Conservation (phyloP, 805 yeast genomes). For the Ogataea nitratoaversa region DNA sequence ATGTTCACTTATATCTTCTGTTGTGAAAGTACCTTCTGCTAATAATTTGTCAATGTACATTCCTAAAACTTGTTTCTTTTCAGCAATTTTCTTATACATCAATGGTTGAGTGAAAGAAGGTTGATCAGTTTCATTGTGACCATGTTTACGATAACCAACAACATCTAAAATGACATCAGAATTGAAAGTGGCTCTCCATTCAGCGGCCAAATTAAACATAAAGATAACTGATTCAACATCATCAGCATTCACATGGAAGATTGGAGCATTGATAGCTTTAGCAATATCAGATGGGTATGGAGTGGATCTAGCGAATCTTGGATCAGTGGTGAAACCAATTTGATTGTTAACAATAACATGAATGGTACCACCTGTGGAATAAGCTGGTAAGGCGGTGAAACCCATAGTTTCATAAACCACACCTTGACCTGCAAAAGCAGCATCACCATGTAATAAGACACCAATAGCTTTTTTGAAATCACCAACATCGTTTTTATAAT, state of each 20-base stretch:
- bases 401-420: constrained; percentile 99
- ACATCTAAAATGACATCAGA: constrained; percentile 94
- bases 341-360: constrained; percentile 97
- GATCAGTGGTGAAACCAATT: constrained; percentile 99
- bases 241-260: constrained; percentile 98
- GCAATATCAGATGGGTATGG: constrained; percentile 98
- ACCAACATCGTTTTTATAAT: constrained; percentile 83
- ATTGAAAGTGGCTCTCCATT: constrained; percentile 96
- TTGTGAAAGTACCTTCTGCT: constrained; percentile 83
- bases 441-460: constrained; percentile 95
- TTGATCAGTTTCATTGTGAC: constrained; percentile 99
- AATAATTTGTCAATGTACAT: constrained; percentile 76
- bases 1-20: constrained; percentile 90
- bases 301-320: constrained; percentile 94
- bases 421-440: constrained; percentile 99
- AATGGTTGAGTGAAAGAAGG: constrained; percentile 98
- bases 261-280: constrained; percentile 94
- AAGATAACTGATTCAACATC: constrained; percentile 92
- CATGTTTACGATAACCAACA: constrained; percentile 97
- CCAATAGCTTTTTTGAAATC: constrained; percentile 83
- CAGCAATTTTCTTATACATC: constrained; percentile 89
- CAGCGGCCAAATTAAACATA: constrained; percentile 94
- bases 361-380: constrained; percentile 96
- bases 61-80: constrained; percentile 86
- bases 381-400: constrained; percentile 85